Evolutionary conservation across 1,284 basidiomycete species (phyloP), one percentile per base, ranked within the genome.

Genomic region (Malassezia arunalokei): DNA sequence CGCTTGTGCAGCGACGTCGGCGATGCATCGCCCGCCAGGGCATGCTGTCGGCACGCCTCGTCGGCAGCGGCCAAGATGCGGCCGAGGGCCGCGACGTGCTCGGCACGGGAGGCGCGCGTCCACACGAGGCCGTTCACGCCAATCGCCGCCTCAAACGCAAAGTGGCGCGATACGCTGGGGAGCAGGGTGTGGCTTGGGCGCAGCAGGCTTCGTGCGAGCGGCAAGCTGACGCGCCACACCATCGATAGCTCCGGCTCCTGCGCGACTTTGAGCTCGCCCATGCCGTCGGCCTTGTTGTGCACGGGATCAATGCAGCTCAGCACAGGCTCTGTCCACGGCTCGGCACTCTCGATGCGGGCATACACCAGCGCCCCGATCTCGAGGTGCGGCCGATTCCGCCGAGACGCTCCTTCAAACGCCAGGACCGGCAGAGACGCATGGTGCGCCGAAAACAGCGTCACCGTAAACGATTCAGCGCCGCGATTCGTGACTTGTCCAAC

Each of bases 351-450:
- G 11, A 71, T 48, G 7, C 60, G 50, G 1, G 68, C 70, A 31
- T 73, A 73, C 28, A 73, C 62, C 3, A 71, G 44, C 3, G 61
- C 43, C 5, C 70, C 70, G 20, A 70, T 57, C n/a, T 56, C 49
- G 8, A 73, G 57, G 44, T 71, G 69, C 20, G 70, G 70, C 33
- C 62, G 63, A 50, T 68, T 62, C 11, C 70, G 60, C 46, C 71
- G 71, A 3, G 68, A 70, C 7, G 70, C 70, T 17, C 70, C 70
- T 47, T 71, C 67, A 31, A 73, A 73, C 12, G 64, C 54, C 24
- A 73, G 63, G 8, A 58, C 65, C 5, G 70, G 66, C 3, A 73
- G 53, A 8, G 60, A 63, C 24, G 61, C 63, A 2, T 45, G 33
- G 42, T 68, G 63, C 1, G 65, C 57, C 3, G 60, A 56, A 40